Evolutionary conservation across 257 asterid species (phyloP), one percentile per base, ranked within the genome.

Genomic region (Salvia splendens): DNA sequence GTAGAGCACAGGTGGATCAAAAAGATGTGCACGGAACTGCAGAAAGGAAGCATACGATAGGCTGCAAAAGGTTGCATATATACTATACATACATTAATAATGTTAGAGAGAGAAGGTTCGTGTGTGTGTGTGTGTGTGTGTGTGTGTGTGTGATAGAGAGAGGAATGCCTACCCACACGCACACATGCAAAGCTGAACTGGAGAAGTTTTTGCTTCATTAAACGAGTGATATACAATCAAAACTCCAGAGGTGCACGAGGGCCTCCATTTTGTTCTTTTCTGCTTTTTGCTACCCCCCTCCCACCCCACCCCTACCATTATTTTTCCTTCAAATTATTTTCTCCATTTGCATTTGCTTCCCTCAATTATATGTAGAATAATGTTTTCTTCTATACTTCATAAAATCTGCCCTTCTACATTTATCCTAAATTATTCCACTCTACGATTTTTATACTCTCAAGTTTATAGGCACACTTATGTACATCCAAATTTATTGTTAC

Each of bases 171-270:
- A 82, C 80, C 84, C 95, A 84, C 86, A 82, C 86, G 89, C 83
- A 77, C 87, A 78, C 92, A 78, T 73, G 81, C 73, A 77, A 65
- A 85, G 76, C 69, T 75, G 66, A 77, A 76, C 80, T 68, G 81
- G 69, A 77, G 73, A 65, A 62, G 74, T 69, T 20, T 58, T 69
- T 72, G 84, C 77, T 84, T 80, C 89, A 89, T 81, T 87, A 71
- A 83, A 71, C 81, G 85, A 69, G 87, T 73, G 86, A 85, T 83
- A 77, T 75, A 80, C 79, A 78, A 72, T 81, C 68, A 79, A 81
- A 73, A 65, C 67, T 77, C 83, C 85, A 82, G 91, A 86, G 82
- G 75, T 79, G 84, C 97, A 84, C 93, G 88, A 84, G 95, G 89
- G 82, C 88, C 88, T 84, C 79, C 85, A 61, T 81, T 87, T 90